Percentiles rank a stretch among this genome's conserved stretches.
Evolutionary conservation across 306 rosid species (phyloP).

Genomic region (Acacia confusa): DNA sequence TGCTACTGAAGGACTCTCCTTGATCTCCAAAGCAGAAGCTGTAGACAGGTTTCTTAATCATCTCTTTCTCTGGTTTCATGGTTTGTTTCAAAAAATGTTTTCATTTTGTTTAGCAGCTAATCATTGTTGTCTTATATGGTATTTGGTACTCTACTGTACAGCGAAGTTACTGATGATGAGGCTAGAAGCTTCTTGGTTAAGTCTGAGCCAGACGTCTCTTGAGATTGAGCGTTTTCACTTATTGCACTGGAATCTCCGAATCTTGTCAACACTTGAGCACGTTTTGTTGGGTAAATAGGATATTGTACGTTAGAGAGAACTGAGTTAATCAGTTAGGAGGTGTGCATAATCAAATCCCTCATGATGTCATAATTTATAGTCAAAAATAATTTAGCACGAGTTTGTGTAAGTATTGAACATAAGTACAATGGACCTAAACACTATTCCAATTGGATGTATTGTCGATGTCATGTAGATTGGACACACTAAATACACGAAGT

Average conservation of each 20-base stretch:
- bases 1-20: constrained; percentile 55
- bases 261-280: not conserved
- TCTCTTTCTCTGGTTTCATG: constrained; percentile 10
- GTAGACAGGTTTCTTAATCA: constrained; percentile 60
- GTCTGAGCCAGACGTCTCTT: constrained; percentile 47
- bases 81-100: not conserved
- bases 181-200: constrained; percentile 68
- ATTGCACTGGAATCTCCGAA: constrained; percentile 5
- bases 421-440: not conserved
- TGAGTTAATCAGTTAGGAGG: not conserved
- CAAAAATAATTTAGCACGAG: not conserved
- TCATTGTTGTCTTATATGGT: constrained; percentile 30
- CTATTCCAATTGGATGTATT: not conserved
- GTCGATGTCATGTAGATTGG: not conserved
- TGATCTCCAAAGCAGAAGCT: constrained; percentile 80
- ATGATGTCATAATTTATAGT: not conserved
- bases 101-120: not conserved
- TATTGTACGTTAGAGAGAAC: not conserved
- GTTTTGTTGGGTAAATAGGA: not conserved
- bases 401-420: not conserved
- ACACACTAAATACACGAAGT: not conserved
- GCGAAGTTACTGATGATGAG: constrained; percentile 79
- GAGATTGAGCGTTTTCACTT: constrained; percentile 30
- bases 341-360: not conserved
- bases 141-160: constrained; percentile 34